A percentile compares a stretch with the other conserved stretches of the same genome.
Evolutionary conservation across 768 basidiomycete species (phyloP).

Genomic region (Mycena latifolia): DNA sequence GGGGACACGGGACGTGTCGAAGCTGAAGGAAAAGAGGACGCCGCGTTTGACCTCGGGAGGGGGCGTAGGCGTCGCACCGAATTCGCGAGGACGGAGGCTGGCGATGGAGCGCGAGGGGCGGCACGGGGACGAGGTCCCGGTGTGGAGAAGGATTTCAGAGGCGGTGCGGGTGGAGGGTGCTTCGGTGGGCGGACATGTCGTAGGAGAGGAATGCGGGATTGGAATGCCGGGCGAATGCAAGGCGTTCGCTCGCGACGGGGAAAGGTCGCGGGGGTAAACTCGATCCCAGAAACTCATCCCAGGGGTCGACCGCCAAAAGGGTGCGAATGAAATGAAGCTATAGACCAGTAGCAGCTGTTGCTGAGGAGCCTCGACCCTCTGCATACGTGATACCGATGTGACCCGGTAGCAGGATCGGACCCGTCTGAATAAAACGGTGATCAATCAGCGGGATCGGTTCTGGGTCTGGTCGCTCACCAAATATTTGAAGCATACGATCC

Average conservation of each 20-base stretch:
- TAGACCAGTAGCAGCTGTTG: not conserved
- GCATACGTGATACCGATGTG: not conserved
- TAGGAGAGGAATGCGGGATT: not conserved
- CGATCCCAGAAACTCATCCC: conserved; percentile 4
- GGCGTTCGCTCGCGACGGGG: not conserved
- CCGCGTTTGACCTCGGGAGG: not conserved
- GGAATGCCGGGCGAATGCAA: not conserved
- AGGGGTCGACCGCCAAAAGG: not conserved
- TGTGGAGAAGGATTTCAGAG: not conserved
- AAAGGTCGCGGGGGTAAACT: not conserved
- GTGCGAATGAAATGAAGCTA: not conserved
- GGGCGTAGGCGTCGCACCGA: not conserved
- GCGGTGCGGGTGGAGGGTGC: not conserved
- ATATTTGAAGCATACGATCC: too few relatives aligned
- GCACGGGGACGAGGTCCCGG: not conserved
- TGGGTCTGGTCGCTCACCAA: too few relatives aligned
- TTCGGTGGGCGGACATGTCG: not conserved
- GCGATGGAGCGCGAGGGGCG: not conserved
- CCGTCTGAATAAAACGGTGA: not conserved
- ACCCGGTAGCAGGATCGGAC: not conserved
- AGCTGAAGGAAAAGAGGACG: not conserved
- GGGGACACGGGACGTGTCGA: not conserved
- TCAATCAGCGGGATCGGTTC: not conserved
- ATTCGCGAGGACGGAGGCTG: not conserved
- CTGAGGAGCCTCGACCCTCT: not conserved